Evolutionary conservation across 257 asterid genomes (phyloP), one percentile per base, ranked within the genome.

Genomic region (Plantago major): DNA sequence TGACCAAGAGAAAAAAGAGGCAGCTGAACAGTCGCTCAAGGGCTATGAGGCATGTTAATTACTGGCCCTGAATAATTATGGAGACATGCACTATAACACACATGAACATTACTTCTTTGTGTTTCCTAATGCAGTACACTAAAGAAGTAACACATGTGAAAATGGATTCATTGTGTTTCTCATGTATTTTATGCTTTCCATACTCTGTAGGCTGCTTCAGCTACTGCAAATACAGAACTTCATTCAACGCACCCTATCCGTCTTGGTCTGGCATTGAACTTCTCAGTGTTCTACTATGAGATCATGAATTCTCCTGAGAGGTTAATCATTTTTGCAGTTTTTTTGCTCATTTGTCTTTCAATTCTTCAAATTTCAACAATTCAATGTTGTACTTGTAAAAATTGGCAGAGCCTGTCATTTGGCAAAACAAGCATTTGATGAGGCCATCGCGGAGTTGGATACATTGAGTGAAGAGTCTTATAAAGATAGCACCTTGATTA

Each of bases 401-500:
- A 46, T 38, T 38, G 71, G 65, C 83, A 90, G 97, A 84, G 97
- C 97, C 1, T 90, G 95, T 73, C 89, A 90, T 58, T 76, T 90
- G 87, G 97, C 97, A 5, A 90, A 90, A 65, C 97, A 87, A 77
- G 97, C 97, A 7, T 87, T 90, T 64, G 97, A 90, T 42, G 97
- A 90, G 69, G 97, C 96, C 11, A 87, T 87, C 57, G 89, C 95
- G 16, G 95, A 90, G 79, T 70, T 87, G 76, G 97, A 90, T 77
- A 85, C 95, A 10, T 74, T 87, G 82, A 87, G 88, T 38, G 97
- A 90, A 73, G 97, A 90, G 75, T 90, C 97, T 16, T 90, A 90
- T 12, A 90, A 90, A 77, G 97, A 90, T 69, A 87, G 97, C 81
- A 87, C 95, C 73, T 85, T 90, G 74, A 90, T 90, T 19, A 90